Evolutionary conservation across 441 rosid species (phyloP).

Genomic region (Croton laevigatus): DNA sequence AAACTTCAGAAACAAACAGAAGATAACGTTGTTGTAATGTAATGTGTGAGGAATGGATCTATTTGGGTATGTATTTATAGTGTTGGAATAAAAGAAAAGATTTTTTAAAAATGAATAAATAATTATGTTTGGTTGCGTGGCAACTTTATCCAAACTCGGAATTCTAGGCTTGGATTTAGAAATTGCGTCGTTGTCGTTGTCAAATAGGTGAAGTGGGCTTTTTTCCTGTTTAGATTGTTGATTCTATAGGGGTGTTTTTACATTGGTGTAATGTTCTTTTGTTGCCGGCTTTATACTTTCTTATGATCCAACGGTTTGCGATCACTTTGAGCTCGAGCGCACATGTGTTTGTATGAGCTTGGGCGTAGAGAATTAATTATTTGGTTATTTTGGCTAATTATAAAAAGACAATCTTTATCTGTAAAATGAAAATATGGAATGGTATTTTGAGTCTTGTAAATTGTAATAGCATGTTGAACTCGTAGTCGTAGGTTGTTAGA

Average conservation of each 20-base stretch:
- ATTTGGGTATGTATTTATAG: constrained; percentile 12
- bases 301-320: background rate
- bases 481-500: too few relatives aligned
- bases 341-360: too few relatives aligned
- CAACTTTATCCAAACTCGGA: constrained; percentile 35
- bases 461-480: too few relatives aligned
- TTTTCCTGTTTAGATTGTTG: background rate
- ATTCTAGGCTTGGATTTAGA: background rate
- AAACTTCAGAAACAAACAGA: background rate
- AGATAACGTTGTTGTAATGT: too few relatives aligned
- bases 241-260: background rate
- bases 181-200: constrained; percentile 5
- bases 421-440: too few relatives aligned
- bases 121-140: constrained; percentile 19
- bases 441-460: too few relatives aligned
- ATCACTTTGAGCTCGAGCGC: background rate
- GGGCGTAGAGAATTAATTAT: too few relatives aligned
- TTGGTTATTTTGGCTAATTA: too few relatives aligned
- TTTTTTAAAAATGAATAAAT: background rate
- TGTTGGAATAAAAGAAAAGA: background rate
- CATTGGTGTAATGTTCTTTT: too few relatives aligned
- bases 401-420: too few relatives aligned
- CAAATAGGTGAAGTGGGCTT: background rate
- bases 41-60: background rate
- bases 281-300: too few relatives aligned